Percentiles rank a stretch among this genome's conserved stretches.
Evolutionary conservation across 768 basidiomycete species (phyloP).

Genomic region (Daedaleopsis nitida): DNA sequence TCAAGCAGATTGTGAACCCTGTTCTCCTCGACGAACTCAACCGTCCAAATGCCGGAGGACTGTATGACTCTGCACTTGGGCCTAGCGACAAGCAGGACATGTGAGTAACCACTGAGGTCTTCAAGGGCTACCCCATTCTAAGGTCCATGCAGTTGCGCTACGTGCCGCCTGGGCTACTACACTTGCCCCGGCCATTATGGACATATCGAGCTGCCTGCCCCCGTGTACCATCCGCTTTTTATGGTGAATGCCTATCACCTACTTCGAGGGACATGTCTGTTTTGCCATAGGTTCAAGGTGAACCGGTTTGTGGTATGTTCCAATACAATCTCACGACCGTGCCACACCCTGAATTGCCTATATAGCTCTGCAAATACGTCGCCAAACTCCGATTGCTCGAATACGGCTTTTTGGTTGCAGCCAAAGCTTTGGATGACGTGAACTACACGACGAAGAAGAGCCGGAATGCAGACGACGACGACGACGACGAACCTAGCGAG

Average conservation of each 20-base stretch:
- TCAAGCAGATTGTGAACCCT: slow-evolving; percentile 95
- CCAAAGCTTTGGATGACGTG: slow-evolving; percentile 74
- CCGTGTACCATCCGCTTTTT: slow-evolving; percentile 96
- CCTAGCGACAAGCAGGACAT: slow-evolving; percentile 88
- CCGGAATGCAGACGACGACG: slow-evolving; percentile 45
- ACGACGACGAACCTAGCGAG: slow-evolving; percentile 53
- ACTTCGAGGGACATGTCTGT: slow-evolving; percentile 86
- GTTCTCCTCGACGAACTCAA: slow-evolving; percentile 92
- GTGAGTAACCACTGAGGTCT: slow-evolving; percentile 49
- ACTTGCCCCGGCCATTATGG: slow-evolving; percentile 98
- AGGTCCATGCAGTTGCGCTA: slow-evolving; percentile 68
- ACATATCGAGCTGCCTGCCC: slow-evolving; percentile 93
- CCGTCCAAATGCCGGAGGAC: slow-evolving; percentile 85
- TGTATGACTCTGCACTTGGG: slow-evolving; percentile 95
- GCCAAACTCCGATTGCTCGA: slow-evolving; percentile 89
- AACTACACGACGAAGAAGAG: slow-evolving; percentile 42
- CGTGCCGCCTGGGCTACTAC: slow-evolving; percentile 91
- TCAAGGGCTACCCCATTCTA: neutral
- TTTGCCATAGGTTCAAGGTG: slow-evolving; percentile 91
- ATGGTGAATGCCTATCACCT: slow-evolving; percentile 89
- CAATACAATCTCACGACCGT: slow-evolving; percentile 15
- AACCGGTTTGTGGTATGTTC: slow-evolving; percentile 65
- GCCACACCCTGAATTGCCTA: neutral
- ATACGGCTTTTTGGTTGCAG: slow-evolving; percentile 82
- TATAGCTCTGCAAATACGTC: slow-evolving; percentile 76